phyloP scores from a whole-genome alignment of 495 filamentous ascomycete genomes.

The Hypoxylon subgilvum region DNA sequence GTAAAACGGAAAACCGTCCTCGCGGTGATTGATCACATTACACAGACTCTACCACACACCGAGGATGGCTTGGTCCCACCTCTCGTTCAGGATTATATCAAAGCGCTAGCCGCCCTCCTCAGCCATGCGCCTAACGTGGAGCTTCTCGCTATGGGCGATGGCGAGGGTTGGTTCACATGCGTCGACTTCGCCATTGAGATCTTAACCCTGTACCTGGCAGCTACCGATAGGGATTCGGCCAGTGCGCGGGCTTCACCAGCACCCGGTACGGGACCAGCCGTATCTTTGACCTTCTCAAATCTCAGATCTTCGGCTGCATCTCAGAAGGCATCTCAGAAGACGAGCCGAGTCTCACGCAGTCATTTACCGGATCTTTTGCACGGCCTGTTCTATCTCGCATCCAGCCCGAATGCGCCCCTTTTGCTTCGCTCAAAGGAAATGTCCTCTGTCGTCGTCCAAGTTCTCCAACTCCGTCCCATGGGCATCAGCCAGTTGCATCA shows the following conservation, averaged over 20 bases:
- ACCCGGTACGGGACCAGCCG: slow-evolving; percentile 37
- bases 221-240: slow-evolving; percentile 43
- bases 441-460: slow-evolving; percentile 61
- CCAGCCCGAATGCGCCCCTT: slow-evolving; percentile 74
- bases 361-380: slow-evolving; percentile 61
- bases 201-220: slow-evolving; percentile 52
- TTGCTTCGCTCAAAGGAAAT: slow-evolving; percentile 63
- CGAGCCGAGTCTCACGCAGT: slow-evolving; percentile 27
- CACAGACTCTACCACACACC: slow-evolving; percentile 68
- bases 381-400: slow-evolving; percentile 70
- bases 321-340: slow-evolving; percentile 26
- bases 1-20: slow-evolving; percentile 77
- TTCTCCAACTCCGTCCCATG: slow-evolving; percentile 64
- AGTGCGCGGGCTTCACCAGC: slow-evolving; percentile 50
- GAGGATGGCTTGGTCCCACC: slow-evolving; percentile 71
- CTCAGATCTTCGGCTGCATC: slow-evolving; percentile 39
- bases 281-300: slow-evolving; percentile 39
- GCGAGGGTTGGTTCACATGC: slow-evolving; percentile 69
- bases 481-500: slow-evolving; percentile 68
- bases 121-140: slow-evolving; percentile 77
- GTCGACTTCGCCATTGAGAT: slow-evolving; percentile 70
- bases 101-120: slow-evolving; percentile 72
- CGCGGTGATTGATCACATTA: slow-evolving; percentile 80
- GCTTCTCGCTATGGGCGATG: slow-evolving; percentile 60
- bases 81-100: slow-evolving; percentile 78